phyloP scores from a whole-genome alignment of 768 basidiomycete genomes.

The Hirschioporus abietinus region DNA sequence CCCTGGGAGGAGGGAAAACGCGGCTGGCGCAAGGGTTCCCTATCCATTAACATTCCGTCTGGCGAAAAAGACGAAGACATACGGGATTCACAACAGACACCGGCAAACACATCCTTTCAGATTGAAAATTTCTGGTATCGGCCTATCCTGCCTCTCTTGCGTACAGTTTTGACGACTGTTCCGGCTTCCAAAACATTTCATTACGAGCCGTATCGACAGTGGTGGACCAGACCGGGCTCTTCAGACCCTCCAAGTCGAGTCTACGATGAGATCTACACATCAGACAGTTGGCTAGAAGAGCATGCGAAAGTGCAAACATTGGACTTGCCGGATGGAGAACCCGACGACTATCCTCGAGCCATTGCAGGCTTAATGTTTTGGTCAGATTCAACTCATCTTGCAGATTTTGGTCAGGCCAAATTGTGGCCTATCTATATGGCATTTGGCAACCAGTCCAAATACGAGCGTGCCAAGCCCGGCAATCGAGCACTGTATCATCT shows the following conservation, averaged over 20 bases:
- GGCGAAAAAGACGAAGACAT: background rate
- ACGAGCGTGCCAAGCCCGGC: slow-evolving; percentile 11
- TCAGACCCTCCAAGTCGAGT: background rate
- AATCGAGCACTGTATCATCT: slow-evolving; percentile 11
- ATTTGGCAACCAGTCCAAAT: slow-evolving; percentile 20
- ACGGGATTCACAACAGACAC: no score
- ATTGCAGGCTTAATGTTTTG: slow-evolving; percentile 16
- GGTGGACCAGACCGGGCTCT: background rate
- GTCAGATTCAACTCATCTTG: slow-evolving; percentile 24
- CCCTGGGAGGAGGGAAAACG: background rate
- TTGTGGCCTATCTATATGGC: slow-evolving; percentile 21
- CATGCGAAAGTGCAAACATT: slow-evolving; percentile 24
- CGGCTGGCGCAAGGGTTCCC: background rate
- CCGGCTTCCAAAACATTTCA: background rate
- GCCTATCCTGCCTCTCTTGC: background rate
- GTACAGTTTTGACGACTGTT: background rate
- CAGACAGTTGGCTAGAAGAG: slow-evolving; percentile 25
- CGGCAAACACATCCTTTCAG: background rate
- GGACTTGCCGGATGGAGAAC: background rate
- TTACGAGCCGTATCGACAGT: background rate
- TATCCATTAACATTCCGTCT: background rate
- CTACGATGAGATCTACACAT: slow-evolving; percentile 27
- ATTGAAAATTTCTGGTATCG: background rate
- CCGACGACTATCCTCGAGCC: background rate
- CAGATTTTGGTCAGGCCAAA: slow-evolving; percentile 20